A percentile compares a stretch with the other conserved stretches of the same genome.
phyloP scores from a whole-genome alignment of 495 filamentous ascomycete genomes.

The Neurospora africana region DNA sequence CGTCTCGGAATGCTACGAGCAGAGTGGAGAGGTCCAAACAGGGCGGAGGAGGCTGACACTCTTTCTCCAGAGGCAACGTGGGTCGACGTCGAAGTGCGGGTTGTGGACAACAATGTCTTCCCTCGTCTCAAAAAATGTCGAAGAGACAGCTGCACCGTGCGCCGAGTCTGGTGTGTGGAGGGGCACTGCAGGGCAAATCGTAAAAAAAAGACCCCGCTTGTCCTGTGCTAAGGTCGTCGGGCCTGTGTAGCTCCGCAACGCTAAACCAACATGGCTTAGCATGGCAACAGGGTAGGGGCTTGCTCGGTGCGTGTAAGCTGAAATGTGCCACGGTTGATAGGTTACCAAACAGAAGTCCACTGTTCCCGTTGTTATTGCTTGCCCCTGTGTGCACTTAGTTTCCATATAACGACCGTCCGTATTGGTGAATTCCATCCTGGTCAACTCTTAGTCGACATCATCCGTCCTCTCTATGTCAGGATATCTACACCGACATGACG shows the following conservation, averaged over 20 bases:
- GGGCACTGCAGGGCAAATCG: slow-evolving; percentile 9
- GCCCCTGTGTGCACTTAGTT: neutral
- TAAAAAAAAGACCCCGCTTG: neutral
- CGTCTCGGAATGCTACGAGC: neutral
- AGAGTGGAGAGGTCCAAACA: neutral
- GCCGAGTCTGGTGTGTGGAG: slow-evolving; percentile 5
- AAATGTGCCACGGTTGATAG: slow-evolving; percentile 14
- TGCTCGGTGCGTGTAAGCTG: slow-evolving; percentile 8
- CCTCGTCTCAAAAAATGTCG: slow-evolving; percentile 5
- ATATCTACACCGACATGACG: neutral
- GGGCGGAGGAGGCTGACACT: neutral
- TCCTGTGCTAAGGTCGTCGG: neutral
- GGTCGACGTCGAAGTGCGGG: slow-evolving; percentile 2
- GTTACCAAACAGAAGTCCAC: neutral
- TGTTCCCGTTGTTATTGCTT: neutral
- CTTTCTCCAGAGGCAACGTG: slow-evolving; percentile 7
- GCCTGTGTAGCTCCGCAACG: neutral
- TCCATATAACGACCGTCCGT: neutral
- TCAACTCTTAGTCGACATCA: neutral
- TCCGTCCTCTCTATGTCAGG: neutral
- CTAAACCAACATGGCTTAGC: neutral
- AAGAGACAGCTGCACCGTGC: neutral
- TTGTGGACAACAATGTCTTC: neutral
- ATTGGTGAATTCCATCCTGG: neutral
- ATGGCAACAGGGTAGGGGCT: slow-evolving; percentile 7